Base-by-base conservation (phyloP, 176 grass and related monocot species). In the Avena sativa region DNA sequence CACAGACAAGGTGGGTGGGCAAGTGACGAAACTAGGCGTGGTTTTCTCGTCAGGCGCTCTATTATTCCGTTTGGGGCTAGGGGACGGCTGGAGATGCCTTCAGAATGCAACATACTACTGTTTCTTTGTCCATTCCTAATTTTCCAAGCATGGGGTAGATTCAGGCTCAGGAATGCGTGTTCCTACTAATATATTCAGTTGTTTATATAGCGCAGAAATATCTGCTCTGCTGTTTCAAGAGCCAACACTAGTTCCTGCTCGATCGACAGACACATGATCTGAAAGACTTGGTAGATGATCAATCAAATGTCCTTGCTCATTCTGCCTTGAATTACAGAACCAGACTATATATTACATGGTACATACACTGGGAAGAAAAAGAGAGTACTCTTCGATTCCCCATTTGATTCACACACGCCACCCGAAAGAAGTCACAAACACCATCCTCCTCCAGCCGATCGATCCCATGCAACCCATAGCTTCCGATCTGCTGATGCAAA, bases 291-390 rank as follows among this genome's bases (percentile, higher is more conserved):
- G 46, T 16, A 46, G 36, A 58, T 61, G 19, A 79, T 55, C 13
- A 84, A 89, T 84, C 36, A 59, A 71, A 78, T 84, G 62, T 69
- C 46, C 53, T 83, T 74, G 66, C 72, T 76, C 83, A 81, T 86
- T 53, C 84, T 78, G 79, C 79, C 65, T 73, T 84, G 40, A 78
- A 75, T 82, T 75, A 72, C 79, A 82, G 19, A 71, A 74, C 71
- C 72, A 70, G 68, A 79, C 48, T 74, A 78, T 88, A 77, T 59
- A 81, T 88, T 91, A 91, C 82, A 88, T 81, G 76, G 71, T 88
- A 85, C 86, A 91, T 88, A 63, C 82, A 77, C 36, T 20, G 44
- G 12, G 26, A 32, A 12, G n/a, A 80, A 75, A 70, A 76, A 17
- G 2, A 62, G 49, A 38, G 65, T 69, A 73, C 44, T 52, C 51